Base-by-base conservation (phyloP, 176 grass and related monocot species). In the Aechmea fasciata region DNA sequence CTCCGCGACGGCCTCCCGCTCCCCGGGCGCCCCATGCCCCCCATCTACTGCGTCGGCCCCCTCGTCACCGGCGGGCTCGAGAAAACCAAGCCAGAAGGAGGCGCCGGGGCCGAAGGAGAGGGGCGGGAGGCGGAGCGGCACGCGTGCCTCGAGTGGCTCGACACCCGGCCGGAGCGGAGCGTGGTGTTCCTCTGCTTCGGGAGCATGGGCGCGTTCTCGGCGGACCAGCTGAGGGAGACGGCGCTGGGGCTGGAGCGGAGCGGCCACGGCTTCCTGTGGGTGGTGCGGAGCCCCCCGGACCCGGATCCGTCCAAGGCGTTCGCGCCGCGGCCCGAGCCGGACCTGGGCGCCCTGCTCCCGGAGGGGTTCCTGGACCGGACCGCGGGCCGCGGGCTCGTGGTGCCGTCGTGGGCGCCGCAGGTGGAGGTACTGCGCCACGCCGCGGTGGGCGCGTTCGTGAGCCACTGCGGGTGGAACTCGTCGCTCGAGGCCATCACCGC, bases 1-100 rank as follows among this genome's bases (percentile, higher is more conserved):
- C 48, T 88, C 11, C 61, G 3, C 3, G 13, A 61, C 9, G 80
- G 89, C 0, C 64, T 14, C 11, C 88, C 79, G 75, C 69, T 64
- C 0, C 17, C 82, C 1, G 83, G 83, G 13, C 13, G 57, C 1
- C 1, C 62, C 24, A 78, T 70, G 50, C 82, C 85, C 0, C 70
- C 20, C 0, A 18, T 85, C 11, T 24, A 83, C 63, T 80, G 82
- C 75, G 84, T 88, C 54, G 89, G 89, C 2, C 89, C 89, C 3
- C 74, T 88, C 11, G 85, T 92, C 13, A 11, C 54, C 15, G 57
- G 57, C 0, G 74, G 13, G 4, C 33, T 41, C 53, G 64, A 68
- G 10, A 41, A 24, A 17, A 65, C 55, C 83, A 88, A 69, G 66
- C 33, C 0, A 28, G 63, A 3, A 20, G 70, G 51, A 54, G 69